Evolutionary conservation across 1,284 basidiomycete genomes (phyloP), one percentile per base, ranked within the genome.

Genomic region (Marasmius fiardii): DNA sequence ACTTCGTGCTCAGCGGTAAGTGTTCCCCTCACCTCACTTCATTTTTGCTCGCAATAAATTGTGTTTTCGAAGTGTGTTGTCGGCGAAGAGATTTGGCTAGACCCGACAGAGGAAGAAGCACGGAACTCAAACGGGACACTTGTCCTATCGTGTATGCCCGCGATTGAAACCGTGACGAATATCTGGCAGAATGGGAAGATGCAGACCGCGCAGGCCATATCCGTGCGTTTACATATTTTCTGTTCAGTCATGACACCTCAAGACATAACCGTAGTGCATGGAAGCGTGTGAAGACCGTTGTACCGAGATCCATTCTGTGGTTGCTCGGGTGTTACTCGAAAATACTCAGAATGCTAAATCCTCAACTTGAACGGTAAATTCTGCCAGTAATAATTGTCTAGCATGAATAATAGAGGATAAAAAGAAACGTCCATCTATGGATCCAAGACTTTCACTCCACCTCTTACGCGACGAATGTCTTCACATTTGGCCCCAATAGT

Each of bases 81-180:
- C 1, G 77, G 74, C 4, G 65, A 77, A 43, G 77, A 85, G 61
- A 72, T 85, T 53, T 81, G 83, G 77, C 71, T 96, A 28, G 95
- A 98, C 71, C 94, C 95, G 1, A 88, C 83, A 1, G 80, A 84
- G 45, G 76, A 82, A 44, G 94, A 95, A 67, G 76, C 79, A 0
- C 68, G 65, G 21, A 57, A 63, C 1, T 81, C 88, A 5, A 73
- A 74, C 16, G 88, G 88, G 0, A 83, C 79, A 18, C 60, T 97
- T 14, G 81, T 90, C 0, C 69, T 95, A 26, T 85, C 93, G 0
- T 90, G 86, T 58, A 86, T 98, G 77, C 95, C 96, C 50, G 95
- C 95, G 0, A 75, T 98, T n/a, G 86, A 83, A n/a, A 88, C 82
- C 10, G 74, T 95, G 11, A 95, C 94, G 2, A 91, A 82, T 65